These are phyloP conservation scores for Chaetomium sp. DNA, from an alignment of 2,329 filamentous ascomycete species.

Conservation along the genomic window DNA sequence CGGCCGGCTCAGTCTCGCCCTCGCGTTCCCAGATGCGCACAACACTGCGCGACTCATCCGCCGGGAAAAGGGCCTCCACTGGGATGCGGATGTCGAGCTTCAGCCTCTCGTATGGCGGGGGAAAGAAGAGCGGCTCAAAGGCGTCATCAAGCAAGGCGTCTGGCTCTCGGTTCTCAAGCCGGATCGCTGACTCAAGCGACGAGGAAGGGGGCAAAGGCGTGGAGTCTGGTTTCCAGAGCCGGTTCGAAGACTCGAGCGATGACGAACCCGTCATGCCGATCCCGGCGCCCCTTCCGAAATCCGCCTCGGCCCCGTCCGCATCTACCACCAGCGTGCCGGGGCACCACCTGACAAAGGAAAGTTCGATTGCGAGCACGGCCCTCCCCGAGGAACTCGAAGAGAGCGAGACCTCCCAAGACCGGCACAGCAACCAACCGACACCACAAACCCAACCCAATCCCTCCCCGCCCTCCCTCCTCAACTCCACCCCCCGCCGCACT, in stretches of 20 bases:
- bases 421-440: constrained; percentile 28
- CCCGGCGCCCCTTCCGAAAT: constrained; percentile 24
- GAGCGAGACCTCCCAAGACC: constrained; percentile 63
- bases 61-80: constrained; percentile 26
- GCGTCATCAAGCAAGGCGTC: constrained; percentile 34
- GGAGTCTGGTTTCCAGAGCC: constrained; percentile 50
- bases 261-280: constrained; percentile 51
- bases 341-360: constrained; percentile 23
- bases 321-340: not conserved
- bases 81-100: constrained; percentile 49
- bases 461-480: not conserved
- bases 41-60: constrained; percentile 49
- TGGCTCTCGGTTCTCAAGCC: constrained; percentile 52
- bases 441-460: not conserved
- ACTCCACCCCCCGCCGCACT: constrained; percentile 42
- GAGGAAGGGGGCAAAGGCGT: constrained; percentile 47
- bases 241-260: constrained; percentile 74
- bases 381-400: constrained; percentile 51
- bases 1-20: constrained; percentile 56
- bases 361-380: constrained; percentile 36
- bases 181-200: constrained; percentile 66
- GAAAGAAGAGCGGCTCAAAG: constrained; percentile 38
- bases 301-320: constrained; percentile 2
- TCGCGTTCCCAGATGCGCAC: constrained; percentile 48
- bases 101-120: constrained; percentile 41